phyloP scores from a whole-genome alignment of 106 monocot species.

The Dioscorea zingiberensis region DNA sequence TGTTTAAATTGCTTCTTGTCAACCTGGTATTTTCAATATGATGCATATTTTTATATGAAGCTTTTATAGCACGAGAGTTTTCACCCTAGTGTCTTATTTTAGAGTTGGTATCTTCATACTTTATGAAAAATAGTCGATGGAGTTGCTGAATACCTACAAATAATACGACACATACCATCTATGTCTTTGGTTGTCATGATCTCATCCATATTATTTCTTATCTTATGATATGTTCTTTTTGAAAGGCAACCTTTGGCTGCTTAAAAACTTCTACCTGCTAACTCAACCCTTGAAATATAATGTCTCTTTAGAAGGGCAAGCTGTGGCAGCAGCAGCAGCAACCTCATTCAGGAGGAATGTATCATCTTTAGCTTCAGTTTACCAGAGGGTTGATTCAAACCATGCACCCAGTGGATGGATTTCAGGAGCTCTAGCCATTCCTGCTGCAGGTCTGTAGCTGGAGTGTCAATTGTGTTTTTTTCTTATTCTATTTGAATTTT shows the following conservation, averaged over 20 bases:
- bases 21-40: too few species aligned
- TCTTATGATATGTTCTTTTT: not conserved
- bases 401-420: constrained; percentile 31
- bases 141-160: too few species aligned
- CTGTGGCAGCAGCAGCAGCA: constrained; percentile 38
- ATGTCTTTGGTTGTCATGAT: too few species aligned
- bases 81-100: too few species aligned
- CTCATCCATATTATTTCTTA: not conserved
- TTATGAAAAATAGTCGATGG: too few species aligned
- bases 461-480: not conserved
- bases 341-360: constrained; percentile 33
- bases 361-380: constrained; percentile 32
- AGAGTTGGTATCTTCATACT: too few species aligned
- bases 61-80: too few species aligned
- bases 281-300: not conserved
- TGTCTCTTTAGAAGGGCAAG: constrained; percentile 28
- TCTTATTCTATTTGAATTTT: not conserved
- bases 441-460: constrained; percentile 54
- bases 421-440: constrained; percentile 39
- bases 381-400: constrained; percentile 21
- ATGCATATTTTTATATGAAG: too few species aligned
- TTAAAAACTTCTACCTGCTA: not conserved
- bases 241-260: not conserved
- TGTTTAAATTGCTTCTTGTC: too few species aligned
- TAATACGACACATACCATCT: too few species aligned